Base-by-base conservation (phyloP, 2,329 filamentous ascomycete genomes). In the Botrytis fragariae region DNA sequence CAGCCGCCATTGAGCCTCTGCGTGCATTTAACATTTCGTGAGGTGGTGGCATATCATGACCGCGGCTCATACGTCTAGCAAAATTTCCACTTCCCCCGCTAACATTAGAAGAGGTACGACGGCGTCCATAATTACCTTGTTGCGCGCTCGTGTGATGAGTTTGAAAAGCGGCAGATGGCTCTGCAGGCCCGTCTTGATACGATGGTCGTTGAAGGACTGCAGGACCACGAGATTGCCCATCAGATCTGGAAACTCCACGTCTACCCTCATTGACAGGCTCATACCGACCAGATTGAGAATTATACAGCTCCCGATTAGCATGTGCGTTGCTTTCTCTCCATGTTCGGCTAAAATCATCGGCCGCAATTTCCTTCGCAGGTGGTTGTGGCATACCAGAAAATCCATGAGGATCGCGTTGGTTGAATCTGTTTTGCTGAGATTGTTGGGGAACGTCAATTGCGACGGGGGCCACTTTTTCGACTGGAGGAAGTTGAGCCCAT, bases 281-380 rank as follows among this genome's bases (percentile, higher is more conserved):
- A 78, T 97, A 97, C 69, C 94, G 91, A 29, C 95, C 95, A 71
- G 94, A 97, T 72, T 97, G 92, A n/a, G 95, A 97, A 81, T 98
- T 98, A 84, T 91, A 98, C 0, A 98, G 85, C 81, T 98, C 95
- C 73, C 93, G 87, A 75, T 89, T 90, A 18, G 87, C 86, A 72
- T 88, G 86, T 0, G 85, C 80, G 51, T 87, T 86, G 8, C 90
- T 88, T 75, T 97, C 94, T 79, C 92, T 88, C 91, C 93, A 97
- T 48, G 91, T 89, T 75, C 96, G 89, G 81, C 92, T 97, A 80
- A 98, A 98, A 77, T 97, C 95, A 81, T 98, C 96, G 0, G 95
- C 93, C 9, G 94, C 93, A 76, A 98, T 97, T 81, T 98, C 95
- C 79, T 94, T 93, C 0, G 92, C 87, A 32, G 85, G 85, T 29